Evolutionary conservation across 441 rosid genomes (phyloP).

Genomic region (Metrosideros polymorpha): DNA sequence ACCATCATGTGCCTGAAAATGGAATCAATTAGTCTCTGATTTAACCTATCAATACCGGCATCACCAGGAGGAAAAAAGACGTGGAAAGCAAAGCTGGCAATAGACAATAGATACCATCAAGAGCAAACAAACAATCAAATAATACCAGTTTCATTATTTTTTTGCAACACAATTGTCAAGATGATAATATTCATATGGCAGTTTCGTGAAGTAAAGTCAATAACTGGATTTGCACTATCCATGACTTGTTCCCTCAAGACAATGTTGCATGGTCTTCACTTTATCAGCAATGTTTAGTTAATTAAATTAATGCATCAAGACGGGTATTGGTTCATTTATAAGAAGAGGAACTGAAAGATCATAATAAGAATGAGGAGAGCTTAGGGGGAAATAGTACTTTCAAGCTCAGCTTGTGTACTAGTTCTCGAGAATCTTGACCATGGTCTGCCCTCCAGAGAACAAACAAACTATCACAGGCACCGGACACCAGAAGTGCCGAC

Average conservation of each 20-base stretch:
- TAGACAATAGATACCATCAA: not conserved
- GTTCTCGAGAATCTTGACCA: constrained; percentile 90
- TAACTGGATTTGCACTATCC: not conserved
- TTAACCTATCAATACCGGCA: not conserved
- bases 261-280: not conserved
- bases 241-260: not conserved
- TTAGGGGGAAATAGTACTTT: constrained; percentile 29
- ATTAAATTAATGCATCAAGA: not conserved
- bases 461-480: constrained; percentile 93
- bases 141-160: not conserved
- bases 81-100: not conserved
- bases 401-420: constrained; percentile 93
- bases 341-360: not conserved
- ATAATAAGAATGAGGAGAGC: not conserved
- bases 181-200: not conserved
- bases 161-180: not conserved
- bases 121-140: not conserved
- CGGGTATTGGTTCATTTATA: not conserved
- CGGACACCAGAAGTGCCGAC: constrained; percentile 96
- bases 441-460: constrained; percentile 96
- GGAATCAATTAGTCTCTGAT: not conserved
- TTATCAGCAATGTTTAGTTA: not conserved
- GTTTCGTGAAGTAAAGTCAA: not conserved
- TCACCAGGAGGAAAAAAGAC: not conserved
- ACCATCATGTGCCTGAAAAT: constrained; percentile 89